Percentiles rank a stretch among this genome's conserved stretches.
These are phyloP conservation scores for Penicillium paxilli DNA, from an alignment of 495 filamentous ascomycete genomes.

Conservation along the genomic window DNA sequence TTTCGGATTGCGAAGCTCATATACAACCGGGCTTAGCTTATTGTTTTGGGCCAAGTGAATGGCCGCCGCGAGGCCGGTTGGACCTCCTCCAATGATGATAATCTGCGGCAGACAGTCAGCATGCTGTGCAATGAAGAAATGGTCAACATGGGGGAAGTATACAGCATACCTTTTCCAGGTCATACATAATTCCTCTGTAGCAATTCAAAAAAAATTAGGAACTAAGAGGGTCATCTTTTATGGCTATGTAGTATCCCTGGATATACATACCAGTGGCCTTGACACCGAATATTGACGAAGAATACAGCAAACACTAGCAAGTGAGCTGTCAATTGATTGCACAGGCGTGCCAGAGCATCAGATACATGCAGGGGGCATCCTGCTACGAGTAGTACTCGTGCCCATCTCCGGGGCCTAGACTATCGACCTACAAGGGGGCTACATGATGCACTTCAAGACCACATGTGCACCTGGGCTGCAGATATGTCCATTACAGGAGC, in stretches of 20 bases:
- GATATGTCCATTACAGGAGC: neutral
- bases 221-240: neutral
- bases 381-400: too few species aligned
- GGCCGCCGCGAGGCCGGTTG: conserved; percentile 7
- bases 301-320: neutral
- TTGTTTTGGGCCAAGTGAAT: neutral
- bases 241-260: neutral
- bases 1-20: conserved; percentile 2
- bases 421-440: neutral
- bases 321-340: neutral
- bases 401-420: too few species aligned
- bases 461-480: too few species aligned
- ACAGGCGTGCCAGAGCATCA: too few species aligned
- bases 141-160: neutral
- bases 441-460: neutral
- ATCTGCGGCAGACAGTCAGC: neutral
- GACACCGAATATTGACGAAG: neutral
- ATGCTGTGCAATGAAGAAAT: neutral
- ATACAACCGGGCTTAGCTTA: neutral
- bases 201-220: neutral
- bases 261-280: neutral
- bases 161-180: neutral
- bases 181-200: neutral
- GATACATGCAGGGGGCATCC: neutral
- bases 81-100: conserved; percentile 7